phyloP scores from a whole-genome alignment of 2,329 filamentous ascomycete species.

The Colletotrichum horii region DNA sequence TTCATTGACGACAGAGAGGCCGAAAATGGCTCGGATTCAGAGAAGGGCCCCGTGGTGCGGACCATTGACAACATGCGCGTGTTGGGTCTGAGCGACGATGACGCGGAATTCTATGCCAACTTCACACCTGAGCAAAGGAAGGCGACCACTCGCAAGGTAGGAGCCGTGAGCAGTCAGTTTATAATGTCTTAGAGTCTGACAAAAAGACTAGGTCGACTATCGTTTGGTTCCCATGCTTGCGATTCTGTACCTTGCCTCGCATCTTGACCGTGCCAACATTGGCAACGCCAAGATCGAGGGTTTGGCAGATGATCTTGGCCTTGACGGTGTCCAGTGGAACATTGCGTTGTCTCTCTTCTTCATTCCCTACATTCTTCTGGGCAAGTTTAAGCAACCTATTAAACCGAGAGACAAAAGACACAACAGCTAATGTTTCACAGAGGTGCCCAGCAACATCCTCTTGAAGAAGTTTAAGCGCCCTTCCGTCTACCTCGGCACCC shows the following conservation, averaged over 20 bases:
- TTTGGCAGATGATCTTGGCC: slow-evolving; percentile 37
- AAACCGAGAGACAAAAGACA: too few relatives aligned
- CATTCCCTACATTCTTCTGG: slow-evolving; percentile 65
- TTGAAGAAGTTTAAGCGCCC: slow-evolving; percentile 66
- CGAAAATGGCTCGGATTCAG: slow-evolving; percentile 2
- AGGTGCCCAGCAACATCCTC: slow-evolving; percentile 67
- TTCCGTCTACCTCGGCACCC: slow-evolving; percentile 66
- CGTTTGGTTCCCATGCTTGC: slow-evolving; percentile 56
- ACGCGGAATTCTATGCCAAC: slow-evolving; percentile 32
- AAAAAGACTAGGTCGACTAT: neutral
- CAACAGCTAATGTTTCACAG: slow-evolving; percentile 26
- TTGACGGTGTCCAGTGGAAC: slow-evolving; percentile 63
- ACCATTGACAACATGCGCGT: slow-evolving; percentile 33
- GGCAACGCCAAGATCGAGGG: slow-evolving; percentile 56
- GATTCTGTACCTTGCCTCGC: slow-evolving; percentile 60
- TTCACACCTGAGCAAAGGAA: slow-evolving; percentile 26
- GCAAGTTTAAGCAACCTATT: neutral
- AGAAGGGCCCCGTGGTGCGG: slow-evolving; percentile 25
- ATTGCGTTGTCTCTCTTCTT: slow-evolving; percentile 64
- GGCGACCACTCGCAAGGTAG: slow-evolving; percentile 29
- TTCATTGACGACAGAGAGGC: slow-evolving; percentile 25
- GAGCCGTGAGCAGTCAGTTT: neutral
- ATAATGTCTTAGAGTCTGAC: neutral
- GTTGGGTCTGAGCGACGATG: slow-evolving; percentile 30
- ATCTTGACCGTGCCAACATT: slow-evolving; percentile 60